Evolutionary conservation across 2,329 filamentous ascomycete species (phyloP).

Genomic region (Parafenestella ontariensis): DNA sequence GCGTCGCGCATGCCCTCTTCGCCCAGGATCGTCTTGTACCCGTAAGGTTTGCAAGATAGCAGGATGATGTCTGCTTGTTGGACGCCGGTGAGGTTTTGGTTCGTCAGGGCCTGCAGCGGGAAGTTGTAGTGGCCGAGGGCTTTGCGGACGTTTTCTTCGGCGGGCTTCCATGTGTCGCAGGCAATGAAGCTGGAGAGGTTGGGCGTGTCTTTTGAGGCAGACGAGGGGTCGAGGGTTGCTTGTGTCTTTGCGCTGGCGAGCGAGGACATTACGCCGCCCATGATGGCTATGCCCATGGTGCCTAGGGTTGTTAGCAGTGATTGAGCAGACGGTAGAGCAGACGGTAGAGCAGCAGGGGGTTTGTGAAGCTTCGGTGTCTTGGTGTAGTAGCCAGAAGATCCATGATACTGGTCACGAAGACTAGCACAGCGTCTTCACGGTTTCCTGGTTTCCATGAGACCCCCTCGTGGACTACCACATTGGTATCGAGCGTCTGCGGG

Average conservation of each 20-base stretch:
- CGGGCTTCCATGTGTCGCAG: constrained; percentile 75
- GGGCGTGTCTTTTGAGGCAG: constrained; percentile 47
- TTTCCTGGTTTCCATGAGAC: background rate
- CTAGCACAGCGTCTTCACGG: background rate
- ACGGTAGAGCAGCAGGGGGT: background rate
- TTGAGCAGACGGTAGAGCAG: background rate
- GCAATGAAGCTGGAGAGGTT: constrained; percentile 78
- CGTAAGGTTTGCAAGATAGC: constrained; percentile 81
- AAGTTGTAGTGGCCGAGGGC: constrained; percentile 69
- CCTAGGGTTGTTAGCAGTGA: constrained; percentile 60
- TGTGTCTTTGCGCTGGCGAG: constrained; percentile 57
- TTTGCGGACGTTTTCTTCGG: constrained; percentile 71
- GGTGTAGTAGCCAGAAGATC: background rate
- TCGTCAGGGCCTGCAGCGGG: constrained; percentile 70
- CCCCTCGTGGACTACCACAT: background rate
- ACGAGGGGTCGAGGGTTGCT: constrained; percentile 50
- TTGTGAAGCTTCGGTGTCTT: background rate
- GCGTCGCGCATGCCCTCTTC: constrained; percentile 74
- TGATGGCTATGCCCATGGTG: constrained; percentile 85
- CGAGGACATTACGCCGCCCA: constrained; percentile 78
- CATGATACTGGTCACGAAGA: background rate
- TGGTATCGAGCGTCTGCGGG: constrained; percentile 1
- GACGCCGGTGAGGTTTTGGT: constrained; percentile 74
- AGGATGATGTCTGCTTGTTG: constrained; percentile 75
- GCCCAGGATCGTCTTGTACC: constrained; percentile 71